Base-by-base conservation (phyloP, 176 grass and related monocot species). In the Ananas comosus region DNA sequence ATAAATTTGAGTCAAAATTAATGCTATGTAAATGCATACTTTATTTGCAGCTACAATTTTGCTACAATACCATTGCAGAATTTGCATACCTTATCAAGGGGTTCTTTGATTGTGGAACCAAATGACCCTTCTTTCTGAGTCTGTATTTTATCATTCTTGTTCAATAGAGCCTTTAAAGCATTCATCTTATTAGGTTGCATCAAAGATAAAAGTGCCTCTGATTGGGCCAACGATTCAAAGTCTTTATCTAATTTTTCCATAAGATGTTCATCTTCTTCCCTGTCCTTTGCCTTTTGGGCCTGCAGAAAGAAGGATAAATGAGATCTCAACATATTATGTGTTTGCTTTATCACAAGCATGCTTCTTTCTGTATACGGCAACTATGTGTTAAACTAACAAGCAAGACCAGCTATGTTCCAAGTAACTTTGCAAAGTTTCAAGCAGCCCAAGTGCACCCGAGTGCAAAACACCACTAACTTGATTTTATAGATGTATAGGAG, bases 221-320 rank as follows among this genome's bases (percentile, higher is more conserved):
- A 79, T 77, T 92, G 86, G 64, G 89, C 89, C 51, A 97, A 67
- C 52, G 80, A 72, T 74, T 72, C 79, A 48, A 97, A 97, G 21
- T 92, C 89, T 72, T 72, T 76, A 70, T 97, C 93, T 53, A 92
- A 73, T 67, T 90, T 97, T 71, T 89, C 76, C 49, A 92, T 81
- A 51, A 97, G 78, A 80, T 80, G 86, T 72, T 89, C 93, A 48
- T 90, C 81, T 66, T 87, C 86, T 85, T 97, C 89, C 74, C 74
- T 92, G 42, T 85, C 86, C 82, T 83, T 90, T 56, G 84, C 89
- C 47, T 90, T 97, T 90, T 97, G 81, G 67, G 89, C 93, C 89
- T 97, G 84, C 51, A 84, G 65, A 18, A 69, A 79, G 42, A 67
- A 74, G 2, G 64, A 54, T 42, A 42, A 73, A 69, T 2, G 71